Evolutionary conservation across 352 stramenopile species (phyloP).

Genomic region (Peronospora destructor): DNA sequence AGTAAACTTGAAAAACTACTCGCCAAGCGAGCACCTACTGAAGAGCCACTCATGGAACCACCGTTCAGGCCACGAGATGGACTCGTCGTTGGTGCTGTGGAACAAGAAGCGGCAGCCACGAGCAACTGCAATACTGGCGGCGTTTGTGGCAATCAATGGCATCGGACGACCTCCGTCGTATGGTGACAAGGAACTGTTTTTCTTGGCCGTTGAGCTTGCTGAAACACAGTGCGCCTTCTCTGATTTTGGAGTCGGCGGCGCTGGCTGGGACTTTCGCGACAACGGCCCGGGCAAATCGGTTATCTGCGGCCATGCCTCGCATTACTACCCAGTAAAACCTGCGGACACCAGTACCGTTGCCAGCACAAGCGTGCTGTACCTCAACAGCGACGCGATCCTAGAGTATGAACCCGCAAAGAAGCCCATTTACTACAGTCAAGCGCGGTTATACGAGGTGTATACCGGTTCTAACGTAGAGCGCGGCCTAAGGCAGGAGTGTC

Average conservation of each 20-base stretch:
- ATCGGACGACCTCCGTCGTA: constrained; percentile 42
- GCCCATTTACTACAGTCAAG: constrained; percentile 40
- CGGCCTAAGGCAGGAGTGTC: constrained; percentile 44
- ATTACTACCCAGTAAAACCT: constrained; percentile 47
- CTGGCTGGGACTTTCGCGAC: constrained; percentile 36
- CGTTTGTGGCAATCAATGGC: constrained; percentile 43
- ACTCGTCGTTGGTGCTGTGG: constrained; percentile 75
- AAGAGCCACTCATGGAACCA: constrained; percentile 61
- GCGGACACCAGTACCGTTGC: constrained; percentile 6
- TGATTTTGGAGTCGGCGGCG: constrained; percentile 48
- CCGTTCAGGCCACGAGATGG: constrained; percentile 55
- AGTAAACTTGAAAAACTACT: constrained; percentile 30
- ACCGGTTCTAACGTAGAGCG: constrained; percentile 37
- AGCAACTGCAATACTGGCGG: constrained; percentile 54
- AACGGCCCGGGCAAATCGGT: constrained; percentile 28
- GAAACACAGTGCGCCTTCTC: constrained; percentile 68
- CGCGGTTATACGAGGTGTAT: constrained; percentile 44
- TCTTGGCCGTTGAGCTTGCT: constrained; percentile 56
- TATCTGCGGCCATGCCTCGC: constrained; percentile 49
- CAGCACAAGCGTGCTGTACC: constrained; percentile 40
- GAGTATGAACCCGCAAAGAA: constrained; percentile 36
- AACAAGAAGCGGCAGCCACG: constrained; percentile 58
- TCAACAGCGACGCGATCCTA: constrained; percentile 68
- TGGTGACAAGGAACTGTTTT: constrained; percentile 78
- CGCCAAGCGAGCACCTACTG: constrained; percentile 49